Base-by-base conservation (phyloP, 179 eudicot species). In the Carnegiea gigantea region DNA sequence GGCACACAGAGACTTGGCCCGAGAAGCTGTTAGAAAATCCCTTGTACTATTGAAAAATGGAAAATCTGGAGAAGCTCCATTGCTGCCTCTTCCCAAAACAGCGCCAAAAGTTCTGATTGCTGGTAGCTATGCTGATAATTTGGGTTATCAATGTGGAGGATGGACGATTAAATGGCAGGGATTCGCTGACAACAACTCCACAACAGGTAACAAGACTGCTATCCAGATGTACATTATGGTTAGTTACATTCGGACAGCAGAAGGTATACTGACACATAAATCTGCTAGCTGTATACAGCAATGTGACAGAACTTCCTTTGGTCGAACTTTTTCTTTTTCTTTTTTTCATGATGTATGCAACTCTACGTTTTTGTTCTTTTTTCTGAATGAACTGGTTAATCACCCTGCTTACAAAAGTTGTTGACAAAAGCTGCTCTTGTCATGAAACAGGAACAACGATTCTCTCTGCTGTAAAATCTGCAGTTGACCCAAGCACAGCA, bases 131-230 rank as follows among this genome's bases (percentile, higher is more conserved):
- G 92, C 92, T 77, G 85, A 89, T 83, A 89, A 89, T 83, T 80
- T 89, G 84, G 91, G 90, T 51, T 88, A 86, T 86, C 90, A 88
- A 60, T 88, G 90, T 81, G 90, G 90, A 43, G 90, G 90, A 49
- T 89, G 91, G 91, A 89, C 91, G 10, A 82, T 87, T 68, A 85
- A 86, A 77, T 89, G 91, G 91, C 89, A 89, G 70, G 91, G 91
- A 54, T 85, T 89, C 71, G 83, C 85, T 28, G 91, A 85, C 78
- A 89, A 85, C 76, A 87, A 89, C 48, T 76, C 83, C 62, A 89
- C 91, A 21, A 79, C 78, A 79, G 91, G 90, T 88, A 83, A 49
- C 70, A 59, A 6, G 26, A 57, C 43, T 81, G 68, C 77, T 54
- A 75, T 49, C 83, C 18, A 49, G 43, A 60, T 59, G 74, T 5